These are phyloP conservation scores for Candida ipomoeae DNA, from an alignment of 805 yeast genomes.

Conservation along the genomic window DNA sequence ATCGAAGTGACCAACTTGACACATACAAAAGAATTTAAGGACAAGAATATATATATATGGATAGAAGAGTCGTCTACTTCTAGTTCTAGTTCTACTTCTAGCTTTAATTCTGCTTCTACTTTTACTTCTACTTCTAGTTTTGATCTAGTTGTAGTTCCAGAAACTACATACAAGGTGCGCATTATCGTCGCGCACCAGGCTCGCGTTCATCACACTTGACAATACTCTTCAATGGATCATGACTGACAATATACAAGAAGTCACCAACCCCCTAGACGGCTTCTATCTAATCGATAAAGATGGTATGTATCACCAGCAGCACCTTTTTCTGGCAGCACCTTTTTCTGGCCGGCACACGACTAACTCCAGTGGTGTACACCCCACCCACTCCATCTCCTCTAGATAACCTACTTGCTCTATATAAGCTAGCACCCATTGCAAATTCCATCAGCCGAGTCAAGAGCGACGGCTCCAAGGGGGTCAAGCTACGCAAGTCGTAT, in stretches of 20 bases:
- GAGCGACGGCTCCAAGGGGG: conserved; percentile 86
- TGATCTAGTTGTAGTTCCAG: too few relatives aligned
- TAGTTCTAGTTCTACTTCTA: too few relatives aligned
- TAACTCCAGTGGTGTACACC: conserved; percentile 28
- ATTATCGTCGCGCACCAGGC: background rate
- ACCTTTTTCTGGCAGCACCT: too few relatives aligned
- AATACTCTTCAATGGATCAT: background rate
- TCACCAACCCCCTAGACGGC: conserved; percentile 13
- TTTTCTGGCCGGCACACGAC: background rate
- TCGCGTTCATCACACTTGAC: too few relatives aligned
- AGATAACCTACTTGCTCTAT: conserved; percentile 64
- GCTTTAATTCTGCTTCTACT: too few relatives aligned
- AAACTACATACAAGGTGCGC: too few relatives aligned
- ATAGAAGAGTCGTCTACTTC: too few relatives aligned
- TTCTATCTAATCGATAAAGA: conserved; percentile 20
- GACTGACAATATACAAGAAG: conserved; percentile 8
- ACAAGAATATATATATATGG: too few relatives aligned
- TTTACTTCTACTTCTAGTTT: too few relatives aligned
- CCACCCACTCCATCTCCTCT: conserved; percentile 65
- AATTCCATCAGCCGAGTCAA: conserved; percentile 81
- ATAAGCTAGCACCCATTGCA: conserved; percentile 64
- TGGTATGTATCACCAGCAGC: conserved; percentile 14
- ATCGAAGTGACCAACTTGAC: too few relatives aligned
- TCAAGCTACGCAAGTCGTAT: conserved; percentile 89
- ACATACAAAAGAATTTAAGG: too few relatives aligned